phyloP scores from a whole-genome alignment of 2,329 filamentous ascomycete genomes.

The Ceratocystis cacaofunesta region DNA sequence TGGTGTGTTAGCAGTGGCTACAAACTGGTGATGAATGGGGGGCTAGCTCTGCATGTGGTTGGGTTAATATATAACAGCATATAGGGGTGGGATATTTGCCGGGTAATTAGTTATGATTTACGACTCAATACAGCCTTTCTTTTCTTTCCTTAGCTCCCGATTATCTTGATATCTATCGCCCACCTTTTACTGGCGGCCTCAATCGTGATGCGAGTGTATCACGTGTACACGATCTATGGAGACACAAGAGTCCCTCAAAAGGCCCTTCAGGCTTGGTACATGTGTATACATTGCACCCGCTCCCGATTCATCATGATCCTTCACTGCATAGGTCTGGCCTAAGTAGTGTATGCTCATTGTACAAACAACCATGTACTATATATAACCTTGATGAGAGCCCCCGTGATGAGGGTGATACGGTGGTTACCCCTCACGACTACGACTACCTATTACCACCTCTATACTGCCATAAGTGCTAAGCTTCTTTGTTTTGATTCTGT shows the following conservation, averaged over 20 bases:
- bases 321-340: not conserved
- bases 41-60: not conserved
- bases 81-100: not conserved
- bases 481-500: not conserved
- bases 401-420: not conserved
- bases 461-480: not conserved
- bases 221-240: not conserved
- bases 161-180: not conserved
- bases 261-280: not conserved
- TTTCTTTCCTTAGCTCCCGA: not conserved
- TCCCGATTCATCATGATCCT: not conserved
- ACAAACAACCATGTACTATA: too few relatives aligned
- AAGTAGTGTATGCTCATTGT: not conserved
- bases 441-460: not conserved
- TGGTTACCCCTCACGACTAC: slow-evolving; percentile 5
- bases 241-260: not conserved
- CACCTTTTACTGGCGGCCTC: not conserved
- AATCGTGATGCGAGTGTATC: not conserved
- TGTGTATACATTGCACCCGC: too few relatives aligned
- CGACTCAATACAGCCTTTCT: not conserved
- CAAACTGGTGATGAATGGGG: not conserved
- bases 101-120: not conserved
- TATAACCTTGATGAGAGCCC: too few relatives aligned
- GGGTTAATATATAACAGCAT: not conserved
- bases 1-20: not conserved